Percentiles rank a stretch among this genome's conserved stretches.
phyloP scores from a whole-genome alignment of 2,329 filamentous ascomycete genomes.

The Ophiostoma montium region DNA sequence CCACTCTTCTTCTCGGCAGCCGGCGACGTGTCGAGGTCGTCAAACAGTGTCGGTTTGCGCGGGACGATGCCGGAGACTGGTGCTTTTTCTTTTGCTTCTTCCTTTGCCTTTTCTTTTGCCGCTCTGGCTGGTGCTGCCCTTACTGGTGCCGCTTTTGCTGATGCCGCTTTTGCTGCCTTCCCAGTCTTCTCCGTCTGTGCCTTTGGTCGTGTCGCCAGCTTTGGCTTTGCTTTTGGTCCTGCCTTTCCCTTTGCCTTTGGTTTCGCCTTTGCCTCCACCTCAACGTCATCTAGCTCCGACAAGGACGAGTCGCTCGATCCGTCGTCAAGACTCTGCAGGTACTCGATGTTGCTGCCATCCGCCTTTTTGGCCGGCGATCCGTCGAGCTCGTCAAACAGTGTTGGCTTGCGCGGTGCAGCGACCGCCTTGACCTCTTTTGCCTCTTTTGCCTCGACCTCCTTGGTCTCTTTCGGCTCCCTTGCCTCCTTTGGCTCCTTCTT shows the following conservation, averaged over 20 bases:
- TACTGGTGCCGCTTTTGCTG: neutral
- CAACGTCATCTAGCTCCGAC: neutral
- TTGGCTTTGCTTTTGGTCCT: neutral
- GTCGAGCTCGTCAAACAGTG: conserved; percentile 48
- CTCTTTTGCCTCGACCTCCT: conserved; percentile 7
- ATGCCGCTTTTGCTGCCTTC: neutral
- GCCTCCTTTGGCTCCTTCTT: conserved; percentile 12
- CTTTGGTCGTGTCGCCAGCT: neutral
- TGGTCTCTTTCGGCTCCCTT: neutral
- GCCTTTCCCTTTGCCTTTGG: neutral
- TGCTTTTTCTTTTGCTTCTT: neutral
- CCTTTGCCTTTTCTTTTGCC: too few relatives aligned
- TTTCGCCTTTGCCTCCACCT: neutral
- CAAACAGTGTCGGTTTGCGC: conserved; percentile 1
- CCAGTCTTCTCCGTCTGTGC: neutral
- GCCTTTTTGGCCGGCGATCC: conserved; percentile 27
- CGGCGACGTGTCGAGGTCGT: neutral
- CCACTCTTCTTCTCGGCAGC: neutral
- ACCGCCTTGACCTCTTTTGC: conserved; percentile 6
- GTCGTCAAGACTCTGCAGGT: conserved; percentile 13
- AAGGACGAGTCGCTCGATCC: neutral
- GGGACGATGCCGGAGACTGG: neutral
- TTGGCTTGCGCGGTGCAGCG: conserved; percentile 34
- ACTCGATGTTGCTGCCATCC: conserved; percentile 24
- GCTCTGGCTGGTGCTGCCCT: neutral